phyloP scores from a whole-genome alignment of 1,284 basidiomycete genomes.

The Cryptococcus sp. region DNA sequence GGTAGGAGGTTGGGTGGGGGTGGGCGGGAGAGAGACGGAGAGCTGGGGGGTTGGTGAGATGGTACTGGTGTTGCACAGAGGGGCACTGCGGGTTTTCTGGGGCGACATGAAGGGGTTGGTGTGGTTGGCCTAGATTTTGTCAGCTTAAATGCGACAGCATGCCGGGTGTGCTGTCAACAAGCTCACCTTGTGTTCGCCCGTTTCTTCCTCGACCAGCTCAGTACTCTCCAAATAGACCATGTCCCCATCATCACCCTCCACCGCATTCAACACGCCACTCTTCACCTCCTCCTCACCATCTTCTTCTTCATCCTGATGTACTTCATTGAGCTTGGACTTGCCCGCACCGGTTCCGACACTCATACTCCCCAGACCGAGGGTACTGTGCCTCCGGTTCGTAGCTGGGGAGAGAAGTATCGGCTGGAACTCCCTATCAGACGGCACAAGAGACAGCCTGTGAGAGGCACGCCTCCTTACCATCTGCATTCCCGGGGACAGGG shows the following conservation, averaged over 20 bases:
- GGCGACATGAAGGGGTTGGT: slow-evolving; percentile 35
- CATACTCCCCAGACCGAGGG: slow-evolving; percentile 11
- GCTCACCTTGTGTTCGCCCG: neutral
- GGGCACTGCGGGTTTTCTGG: slow-evolving; percentile 23
- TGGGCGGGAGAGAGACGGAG: neutral
- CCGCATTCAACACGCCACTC: slow-evolving; percentile 25
- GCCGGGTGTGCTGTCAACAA: neutral
- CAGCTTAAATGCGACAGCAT: neutral
- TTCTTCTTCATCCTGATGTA: slow-evolving; percentile 11
- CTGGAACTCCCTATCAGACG: slow-evolving; percentile 36
- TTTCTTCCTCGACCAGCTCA: slow-evolving; percentile 17
- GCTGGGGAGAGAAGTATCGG: slow-evolving; percentile 30
- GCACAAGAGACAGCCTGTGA: slow-evolving; percentile 42
- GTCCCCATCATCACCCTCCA: slow-evolving; percentile 41
- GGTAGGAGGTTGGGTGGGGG: neutral
- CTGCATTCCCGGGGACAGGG: slow-evolving; percentile 1
- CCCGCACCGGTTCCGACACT: neutral
- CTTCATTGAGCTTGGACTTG: slow-evolving; percentile 16
- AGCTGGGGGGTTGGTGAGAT: slow-evolving; percentile 27
- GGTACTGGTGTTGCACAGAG: slow-evolving; percentile 29
- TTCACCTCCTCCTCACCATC: slow-evolving; percentile 12
- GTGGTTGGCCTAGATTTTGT: slow-evolving; percentile 17
- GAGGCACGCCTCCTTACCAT: slow-evolving; percentile 23
- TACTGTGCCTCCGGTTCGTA: slow-evolving; percentile 27
- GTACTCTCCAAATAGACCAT: slow-evolving; percentile 39